A percentile compares a stretch with the other conserved stretches of the same genome.
Evolutionary conservation across 148 eudicot species (phyloP).

Genomic region (Amaranthus palmeri): DNA sequence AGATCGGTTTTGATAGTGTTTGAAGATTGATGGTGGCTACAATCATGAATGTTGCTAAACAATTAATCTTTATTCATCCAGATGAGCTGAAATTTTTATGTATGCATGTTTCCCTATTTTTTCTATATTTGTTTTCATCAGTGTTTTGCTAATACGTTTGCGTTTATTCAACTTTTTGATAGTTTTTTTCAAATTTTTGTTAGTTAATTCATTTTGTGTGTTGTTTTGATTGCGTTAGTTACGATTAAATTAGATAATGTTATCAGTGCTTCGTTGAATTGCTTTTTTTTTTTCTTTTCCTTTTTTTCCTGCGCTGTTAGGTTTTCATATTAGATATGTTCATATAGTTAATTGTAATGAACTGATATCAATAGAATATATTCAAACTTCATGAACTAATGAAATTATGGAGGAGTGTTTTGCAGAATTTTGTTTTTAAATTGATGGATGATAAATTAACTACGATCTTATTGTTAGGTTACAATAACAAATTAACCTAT

Average conservation of each 20-base stretch:
- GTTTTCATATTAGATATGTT: no score
- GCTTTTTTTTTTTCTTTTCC: no score
- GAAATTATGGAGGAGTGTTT: no score
- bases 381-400: no score
- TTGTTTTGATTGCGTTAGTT: no score
- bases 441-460: neutral
- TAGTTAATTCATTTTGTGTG: neutral
- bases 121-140: neutral
- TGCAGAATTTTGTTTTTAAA: neutral
- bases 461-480: neutral
- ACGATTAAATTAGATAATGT: no score
- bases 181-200: neutral
- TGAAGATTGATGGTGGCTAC: conserved; percentile 11
- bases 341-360: no score
- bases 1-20: conserved; percentile 14
- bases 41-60: conserved; percentile 41
- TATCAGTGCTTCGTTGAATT: no score
- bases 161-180: neutral
- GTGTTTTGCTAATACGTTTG: neutral
- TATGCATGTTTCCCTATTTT: conserved; percentile 19
- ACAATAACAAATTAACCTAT: no score
- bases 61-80: conserved; percentile 65
- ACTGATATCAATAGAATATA: no score
- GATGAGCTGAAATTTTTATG: conserved; percentile 75
- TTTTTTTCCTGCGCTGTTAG: no score